Conservation (phyloP, 306 rosid genomes). For the Quillaja saponaria region DNA sequence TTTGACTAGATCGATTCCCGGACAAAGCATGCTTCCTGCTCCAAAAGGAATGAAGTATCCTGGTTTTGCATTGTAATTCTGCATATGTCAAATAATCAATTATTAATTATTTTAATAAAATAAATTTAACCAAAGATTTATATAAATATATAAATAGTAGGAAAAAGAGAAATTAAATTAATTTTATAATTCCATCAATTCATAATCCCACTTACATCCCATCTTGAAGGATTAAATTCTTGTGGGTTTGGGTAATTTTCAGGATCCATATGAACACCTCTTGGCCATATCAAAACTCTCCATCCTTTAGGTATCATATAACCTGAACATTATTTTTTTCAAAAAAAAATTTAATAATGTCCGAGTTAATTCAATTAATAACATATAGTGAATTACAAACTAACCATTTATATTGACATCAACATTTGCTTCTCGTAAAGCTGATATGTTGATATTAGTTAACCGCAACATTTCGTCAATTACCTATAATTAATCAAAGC, state of each 20-base stretch:
- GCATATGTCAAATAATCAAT: not conserved
- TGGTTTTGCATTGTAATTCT: conserved; percentile 26
- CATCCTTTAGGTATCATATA: conserved; percentile 41
- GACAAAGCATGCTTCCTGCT: conserved; percentile 34
- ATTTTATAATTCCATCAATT: too few relatives aligned
- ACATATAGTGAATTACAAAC: not conserved
- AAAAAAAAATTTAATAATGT: too few relatives aligned
- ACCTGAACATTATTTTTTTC: not conserved
- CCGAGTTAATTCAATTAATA: too few relatives aligned
- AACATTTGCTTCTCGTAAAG: conserved; percentile 32
- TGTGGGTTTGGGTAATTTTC: conserved; percentile 28
- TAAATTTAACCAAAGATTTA: too few relatives aligned
- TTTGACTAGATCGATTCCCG: conserved; percentile 33
- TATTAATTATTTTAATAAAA: too few relatives aligned
- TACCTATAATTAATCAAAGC: conserved; percentile 26
- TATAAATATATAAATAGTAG: too few relatives aligned
- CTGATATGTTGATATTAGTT: conserved; percentile 22
- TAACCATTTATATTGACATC: conserved; percentile 36
- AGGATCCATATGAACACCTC: conserved; percentile 44
- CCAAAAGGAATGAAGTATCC: conserved; percentile 38
- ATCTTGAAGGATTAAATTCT: conserved; percentile 40
- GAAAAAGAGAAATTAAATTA: too few relatives aligned
- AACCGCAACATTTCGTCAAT: conserved; percentile 34
- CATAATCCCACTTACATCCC: conserved; percentile 30
- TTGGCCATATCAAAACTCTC: conserved; percentile 33